phyloP scores from a whole-genome alignment of 495 filamentous ascomycete species.

The Ramalina intermedia region DNA sequence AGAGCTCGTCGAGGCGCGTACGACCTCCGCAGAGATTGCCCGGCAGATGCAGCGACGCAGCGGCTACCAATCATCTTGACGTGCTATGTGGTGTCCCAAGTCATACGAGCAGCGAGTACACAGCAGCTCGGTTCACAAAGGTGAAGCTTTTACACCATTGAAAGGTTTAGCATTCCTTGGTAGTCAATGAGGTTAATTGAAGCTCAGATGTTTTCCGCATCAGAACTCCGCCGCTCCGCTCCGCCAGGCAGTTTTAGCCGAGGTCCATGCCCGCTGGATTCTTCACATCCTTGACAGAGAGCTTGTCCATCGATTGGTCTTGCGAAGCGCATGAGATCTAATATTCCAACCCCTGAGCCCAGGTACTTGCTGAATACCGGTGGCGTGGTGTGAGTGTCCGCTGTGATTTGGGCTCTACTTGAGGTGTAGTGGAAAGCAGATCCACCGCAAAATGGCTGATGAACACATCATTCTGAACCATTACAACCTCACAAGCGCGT shows the following conservation, averaged over 20 bases:
- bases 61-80: conserved; percentile 41
- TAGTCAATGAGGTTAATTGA: too few relatives aligned
- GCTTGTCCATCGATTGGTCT: background rate
- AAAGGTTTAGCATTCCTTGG: too few relatives aligned
- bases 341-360: too few relatives aligned
- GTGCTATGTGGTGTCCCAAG: too few relatives aligned
- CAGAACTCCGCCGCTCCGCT: too few relatives aligned
- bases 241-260: background rate
- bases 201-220: too few relatives aligned
- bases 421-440: too few relatives aligned
- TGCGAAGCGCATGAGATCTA: background rate
- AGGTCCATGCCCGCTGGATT: conserved; percentile 3
- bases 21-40: conserved; percentile 40
- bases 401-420: background rate
- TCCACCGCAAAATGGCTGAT: conserved; percentile 39
- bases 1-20: conserved; percentile 32
- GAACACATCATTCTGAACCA: conserved; percentile 70
- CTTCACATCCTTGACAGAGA: background rate
- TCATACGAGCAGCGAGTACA: too few relatives aligned
- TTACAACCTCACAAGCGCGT: conserved; percentile 71
- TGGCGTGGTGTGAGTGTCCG: too few relatives aligned
- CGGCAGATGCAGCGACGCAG: conserved; percentile 37
- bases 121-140: too few relatives aligned
- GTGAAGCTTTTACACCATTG: too few relatives aligned
- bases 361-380: too few relatives aligned